Evolutionary conservation across 176 grass and related monocot species (phyloP).

Genomic region (Thalia dealbata): DNA sequence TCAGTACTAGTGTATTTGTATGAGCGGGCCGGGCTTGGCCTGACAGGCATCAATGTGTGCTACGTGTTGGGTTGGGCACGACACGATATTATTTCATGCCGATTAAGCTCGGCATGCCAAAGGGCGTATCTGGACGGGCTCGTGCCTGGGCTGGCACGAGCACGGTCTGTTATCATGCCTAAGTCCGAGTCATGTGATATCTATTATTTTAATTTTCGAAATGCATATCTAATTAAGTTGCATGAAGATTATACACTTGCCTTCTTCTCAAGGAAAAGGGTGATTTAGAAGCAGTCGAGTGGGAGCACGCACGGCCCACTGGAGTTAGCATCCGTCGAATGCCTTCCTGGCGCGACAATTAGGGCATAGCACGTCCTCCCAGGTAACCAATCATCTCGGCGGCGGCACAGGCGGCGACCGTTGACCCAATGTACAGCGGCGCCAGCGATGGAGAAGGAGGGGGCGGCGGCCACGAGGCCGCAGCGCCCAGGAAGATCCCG

Average conservation of each 20-base stretch:
- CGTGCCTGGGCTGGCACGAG: too few species aligned
- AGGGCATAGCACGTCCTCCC: background rate
- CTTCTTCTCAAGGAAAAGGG: background rate
- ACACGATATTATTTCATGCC: too few species aligned
- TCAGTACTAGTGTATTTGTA: too few species aligned
- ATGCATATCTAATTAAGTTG: too few species aligned
- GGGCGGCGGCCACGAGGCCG: constrained; percentile 27
- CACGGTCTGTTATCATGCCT: too few species aligned
- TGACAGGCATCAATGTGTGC: too few species aligned
- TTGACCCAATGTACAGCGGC: constrained; percentile 47
- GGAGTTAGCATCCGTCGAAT: background rate
- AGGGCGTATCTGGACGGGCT: too few species aligned
- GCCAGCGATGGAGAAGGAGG: constrained; percentile 38
- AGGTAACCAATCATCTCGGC: background rate
- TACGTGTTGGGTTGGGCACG: too few species aligned
- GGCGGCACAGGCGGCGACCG: constrained; percentile 36
- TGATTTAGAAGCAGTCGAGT: background rate
- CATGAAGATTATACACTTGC: background rate
- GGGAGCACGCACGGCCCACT: background rate
- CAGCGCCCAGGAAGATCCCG: constrained; percentile 57
- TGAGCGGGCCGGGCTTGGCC: too few species aligned
- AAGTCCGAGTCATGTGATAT: too few species aligned
- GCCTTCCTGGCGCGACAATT: background rate
- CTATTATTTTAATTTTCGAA: too few species aligned
- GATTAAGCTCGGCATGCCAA: too few species aligned